A percentile compares a stretch with the other conserved stretches of the same genome.
These are phyloP conservation scores for Silene latifolia DNA, from an alignment of 148 eudicot genomes.

Conservation along the genomic window DNA sequence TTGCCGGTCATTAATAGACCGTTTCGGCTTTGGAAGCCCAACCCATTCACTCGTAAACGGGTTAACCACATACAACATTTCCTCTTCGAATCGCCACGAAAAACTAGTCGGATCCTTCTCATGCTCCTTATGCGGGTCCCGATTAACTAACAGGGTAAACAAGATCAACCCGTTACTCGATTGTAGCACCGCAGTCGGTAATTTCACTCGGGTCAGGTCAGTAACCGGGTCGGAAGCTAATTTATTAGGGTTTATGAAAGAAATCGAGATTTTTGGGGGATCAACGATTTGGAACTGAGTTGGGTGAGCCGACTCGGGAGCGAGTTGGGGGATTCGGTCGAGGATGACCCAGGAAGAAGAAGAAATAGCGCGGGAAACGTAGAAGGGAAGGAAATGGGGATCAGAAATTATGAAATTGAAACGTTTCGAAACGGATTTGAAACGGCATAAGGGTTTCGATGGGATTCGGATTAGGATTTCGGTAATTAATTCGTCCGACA, in stretches of 20 bases:
- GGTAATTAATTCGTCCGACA: neutral
- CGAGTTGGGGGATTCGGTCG: slow-evolving; percentile 1
- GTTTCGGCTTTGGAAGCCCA: neutral
- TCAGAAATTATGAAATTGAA: neutral
- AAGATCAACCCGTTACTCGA: slow-evolving; percentile 10
- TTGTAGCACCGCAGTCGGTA: neutral
- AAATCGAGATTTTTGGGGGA: neutral
- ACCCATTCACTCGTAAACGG: slow-evolving; percentile 13
- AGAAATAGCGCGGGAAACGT: neutral
- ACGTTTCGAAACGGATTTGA: slow-evolving; percentile 14
- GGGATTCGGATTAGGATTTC: slow-evolving; percentile 1
- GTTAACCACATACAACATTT: slow-evolving; percentile 1
- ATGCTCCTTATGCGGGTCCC: slow-evolving; percentile 9
- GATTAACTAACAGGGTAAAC: neutral
- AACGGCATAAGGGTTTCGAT: slow-evolving; percentile 2
- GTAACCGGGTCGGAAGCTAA: neutral
- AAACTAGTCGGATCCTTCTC: neutral
- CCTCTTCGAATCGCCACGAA: too few species aligned
- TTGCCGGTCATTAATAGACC: neutral
- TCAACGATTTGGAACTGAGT: neutral
- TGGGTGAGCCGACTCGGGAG: too few species aligned
- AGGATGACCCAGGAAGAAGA: neutral
- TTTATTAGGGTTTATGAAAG: neutral
- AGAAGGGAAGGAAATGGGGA: neutral
- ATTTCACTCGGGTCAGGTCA: neutral